These are phyloP conservation scores for Termitomyces sp. DNA, from an alignment of 768 basidiomycete genomes.

Conservation along the genomic window DNA sequence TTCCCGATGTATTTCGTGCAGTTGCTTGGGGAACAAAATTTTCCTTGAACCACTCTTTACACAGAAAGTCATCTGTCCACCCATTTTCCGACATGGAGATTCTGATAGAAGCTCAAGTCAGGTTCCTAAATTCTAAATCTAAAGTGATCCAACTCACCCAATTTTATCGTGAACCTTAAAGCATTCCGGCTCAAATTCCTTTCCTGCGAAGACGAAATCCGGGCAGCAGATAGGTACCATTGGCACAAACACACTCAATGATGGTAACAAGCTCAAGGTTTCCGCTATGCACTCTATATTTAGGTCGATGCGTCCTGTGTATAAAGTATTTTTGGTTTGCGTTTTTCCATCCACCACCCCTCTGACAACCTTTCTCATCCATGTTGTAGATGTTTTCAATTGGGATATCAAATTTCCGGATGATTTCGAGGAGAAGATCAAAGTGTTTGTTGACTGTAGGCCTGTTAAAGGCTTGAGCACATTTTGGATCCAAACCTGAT, in stretches of 20 bases:
- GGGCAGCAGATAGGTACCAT: neutral
- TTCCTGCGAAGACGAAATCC: neutral
- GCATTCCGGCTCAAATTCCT: neutral
- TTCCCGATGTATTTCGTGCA: constrained; percentile 3
- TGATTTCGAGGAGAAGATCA: neutral
- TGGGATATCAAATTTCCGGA: neutral
- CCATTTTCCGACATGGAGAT: neutral
- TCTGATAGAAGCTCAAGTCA: neutral
- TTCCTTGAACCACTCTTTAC: neutral
- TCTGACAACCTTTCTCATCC: neutral
- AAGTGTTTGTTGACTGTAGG: neutral
- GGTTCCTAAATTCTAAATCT: neutral
- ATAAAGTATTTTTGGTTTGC: neutral
- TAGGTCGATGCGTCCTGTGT: neutral
- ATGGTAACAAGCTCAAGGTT: neutral
- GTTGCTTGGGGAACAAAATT: neutral
- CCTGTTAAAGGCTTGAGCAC: neutral
- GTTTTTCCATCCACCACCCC: neutral
- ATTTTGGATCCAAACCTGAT: neutral
- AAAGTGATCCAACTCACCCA: neutral
- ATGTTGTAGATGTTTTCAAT: neutral
- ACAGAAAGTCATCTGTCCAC: neutral
- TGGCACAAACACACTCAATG: neutral
- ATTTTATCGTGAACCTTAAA: neutral
- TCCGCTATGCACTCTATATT: neutral